These are phyloP conservation scores for Jatropha podagrica DNA, from an alignment of 441 rosid species.

Conservation along the genomic window DNA sequence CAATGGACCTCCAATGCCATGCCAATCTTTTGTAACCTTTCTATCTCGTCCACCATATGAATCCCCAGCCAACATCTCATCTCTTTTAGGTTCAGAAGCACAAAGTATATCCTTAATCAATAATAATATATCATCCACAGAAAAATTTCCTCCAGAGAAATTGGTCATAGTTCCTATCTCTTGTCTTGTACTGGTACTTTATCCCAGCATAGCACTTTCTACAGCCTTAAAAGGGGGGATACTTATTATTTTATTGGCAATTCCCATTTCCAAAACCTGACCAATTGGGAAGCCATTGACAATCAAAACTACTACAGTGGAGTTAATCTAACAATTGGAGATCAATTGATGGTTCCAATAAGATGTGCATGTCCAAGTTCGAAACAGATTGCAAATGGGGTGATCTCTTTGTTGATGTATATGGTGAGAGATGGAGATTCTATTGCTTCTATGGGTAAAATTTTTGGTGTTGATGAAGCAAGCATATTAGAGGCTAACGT, in stretches of 20 bases:
- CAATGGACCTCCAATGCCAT: background rate
- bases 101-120: background rate
- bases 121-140: background rate
- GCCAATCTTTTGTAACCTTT: background rate
- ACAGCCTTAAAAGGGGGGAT: background rate
- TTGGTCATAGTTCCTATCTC: background rate
- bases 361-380: constrained; percentile 38
- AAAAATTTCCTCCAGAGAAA: background rate
- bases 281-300: background rate
- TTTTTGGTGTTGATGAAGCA: background rate
- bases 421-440: constrained; percentile 17
- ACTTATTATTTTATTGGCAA: background rate
- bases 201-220: background rate
- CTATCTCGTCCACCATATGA: too few species aligned
- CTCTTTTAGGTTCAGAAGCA: background rate
- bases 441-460: background rate
- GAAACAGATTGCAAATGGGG: constrained; percentile 20
- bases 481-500: constrained; percentile 13
- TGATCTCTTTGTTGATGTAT: constrained; percentile 23
- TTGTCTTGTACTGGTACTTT: background rate
- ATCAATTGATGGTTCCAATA: constrained; percentile 24
- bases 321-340: background rate
- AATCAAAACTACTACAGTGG: background rate
- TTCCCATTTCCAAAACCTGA: background rate
- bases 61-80: background rate